A percentile compares a stretch with the other conserved stretches of the same genome.
Conservation (phyloP, 371 early-diverging fungal species). For the Mucor lusitanicus region DNA sequence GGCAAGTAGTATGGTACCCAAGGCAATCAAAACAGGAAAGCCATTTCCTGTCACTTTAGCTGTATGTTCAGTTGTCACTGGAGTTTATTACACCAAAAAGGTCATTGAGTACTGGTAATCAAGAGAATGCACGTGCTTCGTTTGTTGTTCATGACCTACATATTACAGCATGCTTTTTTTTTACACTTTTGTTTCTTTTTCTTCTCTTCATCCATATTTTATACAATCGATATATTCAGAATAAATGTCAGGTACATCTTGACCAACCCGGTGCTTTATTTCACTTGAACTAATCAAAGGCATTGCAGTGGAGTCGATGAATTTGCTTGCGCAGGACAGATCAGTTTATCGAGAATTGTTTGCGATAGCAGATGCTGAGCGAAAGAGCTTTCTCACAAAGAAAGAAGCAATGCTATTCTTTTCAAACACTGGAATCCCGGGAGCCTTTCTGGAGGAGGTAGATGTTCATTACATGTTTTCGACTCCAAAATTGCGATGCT, state of each 20-base stretch:
- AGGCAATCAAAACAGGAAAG: background rate
- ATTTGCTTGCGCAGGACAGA: background rate
- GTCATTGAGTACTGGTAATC: background rate
- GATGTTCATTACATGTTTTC: background rate
- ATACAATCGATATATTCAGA: background rate
- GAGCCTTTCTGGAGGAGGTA: constrained; percentile 63
- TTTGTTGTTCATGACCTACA: background rate
- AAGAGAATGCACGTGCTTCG: background rate
- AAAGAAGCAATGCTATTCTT: constrained; percentile 71
- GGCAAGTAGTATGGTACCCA: background rate
- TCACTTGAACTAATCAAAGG: background rate
- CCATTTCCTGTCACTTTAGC: background rate
- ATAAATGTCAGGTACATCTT: background rate
- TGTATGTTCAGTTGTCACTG: background rate
- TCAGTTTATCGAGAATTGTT: background rate
- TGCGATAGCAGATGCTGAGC: constrained; percentile 1
- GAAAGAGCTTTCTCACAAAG: constrained; percentile 3
- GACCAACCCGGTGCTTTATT: too few species aligned
- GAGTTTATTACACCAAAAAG: background rate
- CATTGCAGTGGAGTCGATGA: background rate
- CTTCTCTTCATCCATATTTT: background rate
- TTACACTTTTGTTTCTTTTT: too few species aligned
- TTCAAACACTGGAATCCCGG: constrained; percentile 66
- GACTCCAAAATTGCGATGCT: background rate
- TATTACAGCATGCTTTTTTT: background rate